Percentiles rank a stretch among this genome's conserved stretches.
Evolutionary conservation across 2,329 filamentous ascomycete species (phyloP).

Genomic region (Ceratocystis colombiana): DNA sequence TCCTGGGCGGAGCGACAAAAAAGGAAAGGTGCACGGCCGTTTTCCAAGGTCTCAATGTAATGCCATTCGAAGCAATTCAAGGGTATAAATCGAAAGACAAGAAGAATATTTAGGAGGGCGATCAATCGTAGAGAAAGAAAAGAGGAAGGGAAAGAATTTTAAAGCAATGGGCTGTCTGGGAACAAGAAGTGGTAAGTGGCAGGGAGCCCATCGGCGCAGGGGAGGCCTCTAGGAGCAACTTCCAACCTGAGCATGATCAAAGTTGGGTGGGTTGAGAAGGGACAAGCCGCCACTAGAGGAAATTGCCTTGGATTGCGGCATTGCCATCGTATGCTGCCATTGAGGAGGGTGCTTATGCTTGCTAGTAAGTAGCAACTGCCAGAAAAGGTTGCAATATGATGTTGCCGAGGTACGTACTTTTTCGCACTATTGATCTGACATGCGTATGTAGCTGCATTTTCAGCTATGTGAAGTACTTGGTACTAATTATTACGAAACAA

Average conservation of each 20-base stretch:
- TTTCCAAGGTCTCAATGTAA: neutral
- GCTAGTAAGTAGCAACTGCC: neutral
- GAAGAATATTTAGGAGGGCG: neutral
- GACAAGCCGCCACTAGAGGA: neutral
- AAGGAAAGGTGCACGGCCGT: conserved; percentile 2
- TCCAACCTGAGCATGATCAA: neutral
- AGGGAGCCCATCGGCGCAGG: neutral
- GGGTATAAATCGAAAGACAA: neutral
- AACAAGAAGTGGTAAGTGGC: neutral
- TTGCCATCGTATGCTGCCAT: neutral
- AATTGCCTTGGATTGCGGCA: neutral
- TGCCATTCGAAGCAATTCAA: neutral
- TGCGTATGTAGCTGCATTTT: no score
- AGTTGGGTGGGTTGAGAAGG: neutral
- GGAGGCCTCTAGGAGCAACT: conserved; percentile 9
- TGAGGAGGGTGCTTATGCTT: neutral
- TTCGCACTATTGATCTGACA: no score
- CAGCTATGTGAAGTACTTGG: no score
- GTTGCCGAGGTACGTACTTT: no score
- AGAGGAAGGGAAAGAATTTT: conserved; percentile 7
- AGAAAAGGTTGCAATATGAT: neutral
- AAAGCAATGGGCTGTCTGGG: neutral
- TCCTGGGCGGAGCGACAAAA: neutral
- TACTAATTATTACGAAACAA: no score
- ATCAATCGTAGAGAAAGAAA: neutral